phyloP scores from a whole-genome alignment of 176 grass and related monocot genomes.

The Tuctoria greenei region DNA sequence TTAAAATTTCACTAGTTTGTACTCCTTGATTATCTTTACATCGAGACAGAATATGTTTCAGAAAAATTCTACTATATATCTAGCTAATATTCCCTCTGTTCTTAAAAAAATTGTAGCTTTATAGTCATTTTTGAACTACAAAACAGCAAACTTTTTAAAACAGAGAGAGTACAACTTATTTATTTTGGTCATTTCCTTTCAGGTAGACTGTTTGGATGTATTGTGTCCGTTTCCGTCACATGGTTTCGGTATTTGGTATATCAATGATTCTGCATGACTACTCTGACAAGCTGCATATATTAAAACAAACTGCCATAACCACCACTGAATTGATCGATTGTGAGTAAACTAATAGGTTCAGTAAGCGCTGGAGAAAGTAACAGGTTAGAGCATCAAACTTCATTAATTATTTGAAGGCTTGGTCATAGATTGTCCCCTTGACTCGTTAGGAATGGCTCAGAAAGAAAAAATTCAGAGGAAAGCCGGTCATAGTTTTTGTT shows the following conservation, averaged over 20 bases:
- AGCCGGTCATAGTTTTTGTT: slow-evolving; percentile 53
- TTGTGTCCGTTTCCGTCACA: slow-evolving; percentile 42
- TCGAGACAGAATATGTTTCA: slow-evolving; percentile 8
- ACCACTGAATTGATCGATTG: slow-evolving; percentile 19
- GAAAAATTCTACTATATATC: slow-evolving; percentile 25
- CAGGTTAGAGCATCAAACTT: slow-evolving; percentile 28
- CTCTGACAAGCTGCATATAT: slow-evolving; percentile 36
- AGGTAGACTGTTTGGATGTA: slow-evolving; percentile 43
- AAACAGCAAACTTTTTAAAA: too few species aligned
- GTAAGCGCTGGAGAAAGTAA: slow-evolving; percentile 36
- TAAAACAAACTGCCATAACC: slow-evolving; percentile 42
- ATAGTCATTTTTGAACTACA: too few species aligned
- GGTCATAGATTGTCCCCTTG: slow-evolving; percentile 33
- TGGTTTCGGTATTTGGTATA: slow-evolving; percentile 29
- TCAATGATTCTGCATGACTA: slow-evolving; percentile 44
- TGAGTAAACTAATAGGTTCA: slow-evolving; percentile 21
- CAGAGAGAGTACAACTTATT: slow-evolving; percentile 14
- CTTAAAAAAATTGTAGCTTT: too few species aligned
- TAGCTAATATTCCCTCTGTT: too few species aligned
- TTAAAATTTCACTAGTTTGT: slow-evolving; percentile 18
- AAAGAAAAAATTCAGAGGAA: slow-evolving; percentile 15
- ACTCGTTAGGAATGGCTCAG: slow-evolving; percentile 18
- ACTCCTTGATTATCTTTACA: neutral
- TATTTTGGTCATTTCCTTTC: slow-evolving; percentile 20
- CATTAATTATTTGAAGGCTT: slow-evolving; percentile 40